Evolutionary conservation across 257 asterid species (phyloP).

Genomic region (Solanum medicagineum): DNA sequence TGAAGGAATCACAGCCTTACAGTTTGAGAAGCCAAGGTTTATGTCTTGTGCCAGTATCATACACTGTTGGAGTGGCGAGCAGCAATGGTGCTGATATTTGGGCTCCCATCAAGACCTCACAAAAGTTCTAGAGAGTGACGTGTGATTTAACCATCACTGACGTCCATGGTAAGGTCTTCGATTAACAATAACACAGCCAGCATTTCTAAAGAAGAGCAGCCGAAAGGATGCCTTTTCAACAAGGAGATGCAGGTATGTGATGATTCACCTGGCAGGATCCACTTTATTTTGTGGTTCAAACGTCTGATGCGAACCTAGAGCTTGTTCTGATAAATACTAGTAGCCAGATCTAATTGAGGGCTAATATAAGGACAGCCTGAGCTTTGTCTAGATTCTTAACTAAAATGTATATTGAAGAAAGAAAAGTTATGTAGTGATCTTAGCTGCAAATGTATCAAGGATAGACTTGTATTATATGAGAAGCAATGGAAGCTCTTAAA

Average conservation of each 20-base stretch:
- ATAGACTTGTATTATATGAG: neutral
- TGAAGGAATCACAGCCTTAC: slow-evolving; percentile 31
- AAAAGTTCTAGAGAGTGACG: slow-evolving; percentile 8
- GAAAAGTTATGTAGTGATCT: slow-evolving; percentile 2
- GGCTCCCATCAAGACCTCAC: slow-evolving; percentile 69
- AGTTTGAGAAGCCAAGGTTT: slow-evolving; percentile 62
- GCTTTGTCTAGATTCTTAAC: neutral
- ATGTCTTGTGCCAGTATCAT: slow-evolving; percentile 61
- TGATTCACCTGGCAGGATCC: neutral
- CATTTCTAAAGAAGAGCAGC: neutral
- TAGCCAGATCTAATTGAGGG: neutral
- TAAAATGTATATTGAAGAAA: neutral
- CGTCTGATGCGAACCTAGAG: neutral
- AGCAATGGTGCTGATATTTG: slow-evolving; percentile 96
- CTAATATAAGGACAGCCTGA: neutral
- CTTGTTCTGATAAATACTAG: neutral
- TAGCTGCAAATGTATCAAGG: neutral
- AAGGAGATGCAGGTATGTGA: neutral
- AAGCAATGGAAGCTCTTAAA: neutral
- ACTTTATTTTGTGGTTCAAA: neutral
- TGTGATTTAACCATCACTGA: slow-evolving; percentile 10
- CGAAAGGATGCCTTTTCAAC: neutral
- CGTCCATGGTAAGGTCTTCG: slow-evolving; percentile 7
- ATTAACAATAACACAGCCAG: neutral
- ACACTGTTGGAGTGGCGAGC: slow-evolving; percentile 44